Conservation (phyloP, 345 rosid species). For the Nephelium lappaceum region DNA sequence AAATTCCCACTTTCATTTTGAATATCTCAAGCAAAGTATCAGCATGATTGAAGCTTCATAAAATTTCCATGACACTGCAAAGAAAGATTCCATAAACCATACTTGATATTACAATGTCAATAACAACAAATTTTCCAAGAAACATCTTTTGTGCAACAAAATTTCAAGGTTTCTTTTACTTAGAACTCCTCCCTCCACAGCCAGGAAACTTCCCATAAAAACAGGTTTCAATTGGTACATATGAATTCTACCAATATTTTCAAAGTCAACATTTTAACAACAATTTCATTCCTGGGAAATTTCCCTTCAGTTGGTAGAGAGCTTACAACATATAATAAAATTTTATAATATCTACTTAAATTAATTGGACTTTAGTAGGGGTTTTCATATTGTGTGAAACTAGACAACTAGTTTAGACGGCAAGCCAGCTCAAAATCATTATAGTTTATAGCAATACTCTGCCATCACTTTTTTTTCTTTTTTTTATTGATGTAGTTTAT, state of each 20-base stretch:
- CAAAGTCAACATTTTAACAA: neutral
- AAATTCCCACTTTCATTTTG: neutral
- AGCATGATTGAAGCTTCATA: neutral
- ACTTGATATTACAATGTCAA: neutral
- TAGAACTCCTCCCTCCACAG: neutral
- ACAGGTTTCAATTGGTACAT: neutral
- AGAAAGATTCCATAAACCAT: neutral
- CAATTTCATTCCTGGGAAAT: neutral
- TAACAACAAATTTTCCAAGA: neutral
- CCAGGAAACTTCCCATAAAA: neutral
- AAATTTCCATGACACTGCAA: slow-evolving; percentile 3
- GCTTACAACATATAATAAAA: neutral
- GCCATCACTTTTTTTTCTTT: neutral
- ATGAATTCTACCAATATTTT: neutral
- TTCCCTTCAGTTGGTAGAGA: neutral
- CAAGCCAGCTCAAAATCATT: neutral
- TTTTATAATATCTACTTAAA: neutral
- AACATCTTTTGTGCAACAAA: no score
- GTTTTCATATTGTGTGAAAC: neutral
- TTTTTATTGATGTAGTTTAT: neutral
- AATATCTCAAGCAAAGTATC: neutral
- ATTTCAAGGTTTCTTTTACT: neutral
- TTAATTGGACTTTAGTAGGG: neutral
- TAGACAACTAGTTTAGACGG: neutral
- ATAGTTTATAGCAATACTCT: neutral